These are phyloP conservation scores for Ascochyta rabiei DNA, from an alignment of 2,329 filamentous ascomycete genomes.

Conservation along the genomic window DNA sequence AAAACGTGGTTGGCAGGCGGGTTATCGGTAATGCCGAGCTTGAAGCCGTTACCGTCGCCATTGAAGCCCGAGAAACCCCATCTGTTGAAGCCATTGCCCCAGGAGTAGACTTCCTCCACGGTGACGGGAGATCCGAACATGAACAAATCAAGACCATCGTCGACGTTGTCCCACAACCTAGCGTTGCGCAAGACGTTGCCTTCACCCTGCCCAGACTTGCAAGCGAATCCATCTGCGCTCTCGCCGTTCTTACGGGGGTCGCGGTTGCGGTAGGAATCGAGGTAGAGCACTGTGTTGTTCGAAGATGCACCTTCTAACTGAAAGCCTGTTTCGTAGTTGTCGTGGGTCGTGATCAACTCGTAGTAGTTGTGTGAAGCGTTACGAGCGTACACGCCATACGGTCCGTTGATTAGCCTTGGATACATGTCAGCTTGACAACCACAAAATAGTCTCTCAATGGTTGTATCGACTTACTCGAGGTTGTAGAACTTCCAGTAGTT, in stretches of 20 bases:
- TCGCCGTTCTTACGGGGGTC: constrained; percentile 59
- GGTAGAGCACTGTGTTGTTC: constrained; percentile 32
- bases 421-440: background rate
- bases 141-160: constrained; percentile 56
- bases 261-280: constrained; percentile 34
- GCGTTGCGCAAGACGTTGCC: constrained; percentile 55
- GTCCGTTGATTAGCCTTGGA: constrained; percentile 40
- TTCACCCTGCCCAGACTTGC: constrained; percentile 55
- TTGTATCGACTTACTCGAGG: constrained; percentile 25
- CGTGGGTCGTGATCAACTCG: constrained; percentile 45
- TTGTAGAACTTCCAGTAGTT: constrained; percentile 57
- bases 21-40: constrained; percentile 50
- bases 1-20: constrained; percentile 52
- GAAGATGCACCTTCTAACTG: constrained; percentile 43
- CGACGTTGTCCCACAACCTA: constrained; percentile 59
- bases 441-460: background rate
- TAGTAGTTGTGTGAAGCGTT: constrained; percentile 48
- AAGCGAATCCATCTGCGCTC: constrained; percentile 57
- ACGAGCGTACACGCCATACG: constrained; percentile 47
- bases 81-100: constrained; percentile 55
- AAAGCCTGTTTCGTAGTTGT: constrained; percentile 51
- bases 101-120: constrained; percentile 53
- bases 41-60: constrained; percentile 58
- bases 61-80: constrained; percentile 54
- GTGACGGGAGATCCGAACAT: constrained; percentile 53